A percentile compares a stretch with the other conserved stretches of the same genome.
These are phyloP conservation scores for Fusarium foetens DNA, from an alignment of 2,329 filamentous ascomycete species.

Conservation along the genomic window DNA sequence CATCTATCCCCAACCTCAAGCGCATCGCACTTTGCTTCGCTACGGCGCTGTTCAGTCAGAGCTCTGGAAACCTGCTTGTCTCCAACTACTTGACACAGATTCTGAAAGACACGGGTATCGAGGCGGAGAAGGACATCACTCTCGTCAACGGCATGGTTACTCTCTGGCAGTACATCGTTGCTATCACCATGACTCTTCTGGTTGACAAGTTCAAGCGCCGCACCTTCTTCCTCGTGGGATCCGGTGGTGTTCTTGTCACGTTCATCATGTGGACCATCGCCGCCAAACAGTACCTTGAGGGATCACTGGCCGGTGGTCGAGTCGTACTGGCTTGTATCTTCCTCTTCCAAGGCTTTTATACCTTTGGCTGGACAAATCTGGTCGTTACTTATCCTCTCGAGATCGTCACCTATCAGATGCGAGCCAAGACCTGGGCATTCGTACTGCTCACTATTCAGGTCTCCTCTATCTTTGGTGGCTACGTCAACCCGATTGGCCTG, in stretches of 20 bases:
- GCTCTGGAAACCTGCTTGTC: constrained; percentile 54
- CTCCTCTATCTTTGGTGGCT: constrained; percentile 52
- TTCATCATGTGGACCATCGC: constrained; percentile 55
- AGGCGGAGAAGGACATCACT: constrained; percentile 51
- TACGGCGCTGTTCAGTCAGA: constrained; percentile 54
- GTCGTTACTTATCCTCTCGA: constrained; percentile 57
- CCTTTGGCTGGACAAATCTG: constrained; percentile 56
- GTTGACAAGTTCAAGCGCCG: constrained; percentile 52
- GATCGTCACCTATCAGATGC: constrained; percentile 54
- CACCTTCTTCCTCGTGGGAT: constrained; percentile 53
- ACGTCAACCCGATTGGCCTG: constrained; percentile 54
- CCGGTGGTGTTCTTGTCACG: constrained; percentile 51
- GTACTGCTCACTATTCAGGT: constrained; percentile 54
- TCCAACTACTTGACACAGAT: constrained; percentile 56
- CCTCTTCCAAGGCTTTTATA: constrained; percentile 55
- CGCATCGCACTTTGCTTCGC: constrained; percentile 54
- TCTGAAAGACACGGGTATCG: constrained; percentile 53
- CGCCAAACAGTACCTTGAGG: constrained; percentile 51
- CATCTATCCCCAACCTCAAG: constrained; percentile 52
- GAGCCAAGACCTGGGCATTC: constrained; percentile 55
- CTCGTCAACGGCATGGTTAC: constrained; percentile 56
- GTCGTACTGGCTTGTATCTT: constrained; percentile 56
- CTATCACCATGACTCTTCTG: constrained; percentile 50
- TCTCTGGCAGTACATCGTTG: constrained; percentile 56
- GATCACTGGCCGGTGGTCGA: constrained; percentile 46